Evolutionary conservation across 2,329 filamentous ascomycete species (phyloP).

Genomic region (Claviceps pusilla): DNA sequence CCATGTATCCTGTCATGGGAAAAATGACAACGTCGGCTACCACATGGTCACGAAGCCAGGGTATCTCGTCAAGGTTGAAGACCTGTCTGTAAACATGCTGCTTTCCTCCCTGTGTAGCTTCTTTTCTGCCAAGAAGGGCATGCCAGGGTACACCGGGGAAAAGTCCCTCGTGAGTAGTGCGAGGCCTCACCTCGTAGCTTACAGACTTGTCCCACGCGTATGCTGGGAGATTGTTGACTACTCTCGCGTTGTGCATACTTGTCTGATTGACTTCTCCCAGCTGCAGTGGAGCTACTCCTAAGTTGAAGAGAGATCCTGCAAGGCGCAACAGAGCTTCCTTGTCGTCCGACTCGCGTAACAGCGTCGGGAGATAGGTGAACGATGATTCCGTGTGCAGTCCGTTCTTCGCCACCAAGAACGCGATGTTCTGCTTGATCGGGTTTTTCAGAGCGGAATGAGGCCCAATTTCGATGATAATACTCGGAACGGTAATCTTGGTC

Average conservation of each 20-base stretch:
- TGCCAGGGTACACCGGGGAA: conserved; percentile 17
- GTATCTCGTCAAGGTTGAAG: conserved; percentile 15
- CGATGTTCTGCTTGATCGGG: conserved; percentile 27
- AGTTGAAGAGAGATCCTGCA: conserved; percentile 25
- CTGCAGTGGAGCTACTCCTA: conserved; percentile 22
- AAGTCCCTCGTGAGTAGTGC: conserved; percentile 10
- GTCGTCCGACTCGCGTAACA: conserved; percentile 6
- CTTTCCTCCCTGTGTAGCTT: conserved; percentile 10
- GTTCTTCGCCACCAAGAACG: conserved; percentile 12
- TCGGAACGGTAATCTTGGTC: background rate
- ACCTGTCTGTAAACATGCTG: conserved; percentile 20
- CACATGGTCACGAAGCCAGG: conserved; percentile 22
- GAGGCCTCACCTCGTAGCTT: conserved; percentile 2
- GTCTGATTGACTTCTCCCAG: conserved; percentile 26
- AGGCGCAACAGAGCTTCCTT: conserved; percentile 12
- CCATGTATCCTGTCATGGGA: conserved; percentile 22
- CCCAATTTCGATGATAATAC: conserved; percentile 27
- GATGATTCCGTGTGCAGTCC: background rate
- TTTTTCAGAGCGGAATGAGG: conserved; percentile 30
- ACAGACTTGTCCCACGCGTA: conserved; percentile 15
- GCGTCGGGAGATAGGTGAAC: conserved; percentile 5
- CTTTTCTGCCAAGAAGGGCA: conserved; percentile 12
- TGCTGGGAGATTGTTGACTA: conserved; percentile 12
- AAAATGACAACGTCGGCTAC: conserved; percentile 19
- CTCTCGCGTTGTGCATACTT: background rate